A percentile compares a stretch with the other conserved stretches of the same genome.
Evolutionary conservation across 192 early-diverging fungal species (phyloP).

Genomic region (Backusella liffmaniae): DNA sequence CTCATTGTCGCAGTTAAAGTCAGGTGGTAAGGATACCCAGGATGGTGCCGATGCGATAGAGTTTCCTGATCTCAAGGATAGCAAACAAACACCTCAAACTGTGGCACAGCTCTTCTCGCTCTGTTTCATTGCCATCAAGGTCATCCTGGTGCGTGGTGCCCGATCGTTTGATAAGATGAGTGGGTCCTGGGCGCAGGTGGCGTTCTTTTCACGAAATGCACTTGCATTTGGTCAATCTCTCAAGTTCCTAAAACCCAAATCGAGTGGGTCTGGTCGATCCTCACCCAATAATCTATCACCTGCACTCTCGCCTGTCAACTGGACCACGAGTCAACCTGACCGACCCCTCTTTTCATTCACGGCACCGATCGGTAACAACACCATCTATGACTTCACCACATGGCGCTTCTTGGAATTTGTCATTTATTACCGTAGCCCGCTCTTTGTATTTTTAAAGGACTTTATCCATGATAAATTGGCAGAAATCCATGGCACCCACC

Average conservation of each 20-base stretch:
- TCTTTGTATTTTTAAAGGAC: slow-evolving; percentile 46
- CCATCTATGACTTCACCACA: slow-evolving; percentile 39
- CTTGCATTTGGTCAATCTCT: slow-evolving; percentile 41
- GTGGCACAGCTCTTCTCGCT: slow-evolving; percentile 38
- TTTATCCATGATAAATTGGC: slow-evolving; percentile 41
- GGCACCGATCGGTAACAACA: background rate
- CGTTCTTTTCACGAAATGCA: slow-evolving; percentile 38
- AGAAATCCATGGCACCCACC: slow-evolving; percentile 18
- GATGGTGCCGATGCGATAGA: background rate
- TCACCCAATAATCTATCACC: slow-evolving; percentile 1
- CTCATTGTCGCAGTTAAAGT: slow-evolving; percentile 20
- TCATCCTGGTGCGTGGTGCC: slow-evolving; percentile 51
- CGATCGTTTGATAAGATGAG: slow-evolving; percentile 40
- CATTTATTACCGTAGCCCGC: slow-evolving; percentile 43
- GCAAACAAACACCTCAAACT: slow-evolving; percentile 15
- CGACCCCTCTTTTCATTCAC: background rate
- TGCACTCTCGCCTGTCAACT: background rate
- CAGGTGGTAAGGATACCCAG: background rate
- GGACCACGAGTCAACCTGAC: background rate
- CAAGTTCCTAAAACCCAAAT: slow-evolving; percentile 7
- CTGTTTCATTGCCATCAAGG: slow-evolving; percentile 51
- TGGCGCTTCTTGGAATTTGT: slow-evolving; percentile 59
- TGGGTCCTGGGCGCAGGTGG: slow-evolving; percentile 42
- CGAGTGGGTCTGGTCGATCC: background rate
- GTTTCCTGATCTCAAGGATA: slow-evolving; percentile 13